Percentiles rank a stretch among this genome's conserved stretches.
These are phyloP conservation scores for Rhizopus delemar DNA, from an alignment of 371 early-diverging fungal species.

Conservation along the genomic window DNA sequence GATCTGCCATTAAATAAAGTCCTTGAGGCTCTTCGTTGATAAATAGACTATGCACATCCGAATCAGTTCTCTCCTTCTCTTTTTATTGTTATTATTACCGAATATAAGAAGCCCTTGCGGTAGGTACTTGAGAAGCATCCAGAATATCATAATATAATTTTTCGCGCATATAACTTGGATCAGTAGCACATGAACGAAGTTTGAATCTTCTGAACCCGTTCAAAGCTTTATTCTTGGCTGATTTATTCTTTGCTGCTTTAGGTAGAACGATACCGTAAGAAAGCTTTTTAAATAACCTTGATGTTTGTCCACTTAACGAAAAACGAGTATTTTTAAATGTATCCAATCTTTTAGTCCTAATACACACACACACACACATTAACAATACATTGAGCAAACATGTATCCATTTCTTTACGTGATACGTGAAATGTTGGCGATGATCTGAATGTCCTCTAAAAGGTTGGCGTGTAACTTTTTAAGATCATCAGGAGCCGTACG, in stretches of 20 bases:
- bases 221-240: conserved; percentile 3
- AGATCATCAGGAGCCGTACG: conserved; percentile 16
- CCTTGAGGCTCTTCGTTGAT: conserved; percentile 47
- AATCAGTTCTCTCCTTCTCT: neutral
- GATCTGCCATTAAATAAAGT: conserved; percentile 46
- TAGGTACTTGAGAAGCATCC: conserved; percentile 41
- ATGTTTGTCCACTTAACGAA: conserved; percentile 36
- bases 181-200: conserved; percentile 40
- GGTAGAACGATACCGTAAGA: conserved; percentile 29
- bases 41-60: conserved; percentile 26
- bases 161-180: conserved; percentile 56
- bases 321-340: conserved; percentile 16
- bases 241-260: conserved; percentile 16
- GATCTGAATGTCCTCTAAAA: conserved; percentile 30
- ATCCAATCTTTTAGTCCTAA: neutral
- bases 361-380: neutral
- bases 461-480: conserved; percentile 18
- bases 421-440: conserved; percentile 35
- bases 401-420: conserved; percentile 11
- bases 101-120: conserved; percentile 44
- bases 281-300: conserved; percentile 36
- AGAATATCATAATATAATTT: conserved; percentile 55
- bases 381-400: too few species aligned
- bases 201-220: conserved; percentile 41
- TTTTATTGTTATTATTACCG: conserved; percentile 21